Base-by-base conservation (phyloP, 169 alveolate genomes). In the Amoebophrya sp. region DNA sequence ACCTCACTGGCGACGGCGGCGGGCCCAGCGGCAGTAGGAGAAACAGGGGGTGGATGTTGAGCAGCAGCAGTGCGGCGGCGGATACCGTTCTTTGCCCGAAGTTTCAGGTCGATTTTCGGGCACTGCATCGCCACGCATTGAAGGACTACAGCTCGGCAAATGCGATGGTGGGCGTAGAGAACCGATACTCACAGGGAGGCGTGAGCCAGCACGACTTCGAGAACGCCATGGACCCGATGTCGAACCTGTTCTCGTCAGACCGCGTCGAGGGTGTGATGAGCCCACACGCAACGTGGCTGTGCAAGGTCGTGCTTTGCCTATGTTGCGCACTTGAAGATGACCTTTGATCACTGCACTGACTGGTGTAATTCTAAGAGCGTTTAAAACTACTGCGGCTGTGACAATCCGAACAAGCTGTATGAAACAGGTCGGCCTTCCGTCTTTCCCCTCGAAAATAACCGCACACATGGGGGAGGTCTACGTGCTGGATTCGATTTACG, bases 11-110 rank as follows among this genome's bases (percentile, higher is more conserved):
- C 26, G 91, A 88, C 4, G 43, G 42, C 39, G 91, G 70, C n/a
- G 78, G 89, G 42, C 70, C 90, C 31, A 48, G 88, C 89, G 87
- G 89, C 90, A 90, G 92, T n/a, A n/a, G n/a, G n/a, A n/a, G n/a
- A n/a, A n/a, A n/a, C n/a, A n/a, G n/a, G n/a, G n/a, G n/a, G n/a
- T n/a, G n/a, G n/a, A n/a, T n/a, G n/a, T n/a, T n/a, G n/a, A n/a
- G n/a, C n/a, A n/a, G n/a, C n/a, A n/a, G n/a, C n/a, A n/a, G 88
- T 67, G 16, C 88, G 10, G 38, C 88, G 38, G 10, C 31, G 16
- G 7, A 10, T 26, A 10, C 34, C 39, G n/a, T n/a, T 39, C 10
- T 88, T 10, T 88, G 45, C 38, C 43, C 38, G 23, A n/a, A 23
- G 4, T 70, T 70, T 20, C 89, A 29, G 42, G 89, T 70, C 34